Evolutionary conservation across 139 green algal genomes (phyloP).

Genomic region (Chlorella sp.): DNA sequence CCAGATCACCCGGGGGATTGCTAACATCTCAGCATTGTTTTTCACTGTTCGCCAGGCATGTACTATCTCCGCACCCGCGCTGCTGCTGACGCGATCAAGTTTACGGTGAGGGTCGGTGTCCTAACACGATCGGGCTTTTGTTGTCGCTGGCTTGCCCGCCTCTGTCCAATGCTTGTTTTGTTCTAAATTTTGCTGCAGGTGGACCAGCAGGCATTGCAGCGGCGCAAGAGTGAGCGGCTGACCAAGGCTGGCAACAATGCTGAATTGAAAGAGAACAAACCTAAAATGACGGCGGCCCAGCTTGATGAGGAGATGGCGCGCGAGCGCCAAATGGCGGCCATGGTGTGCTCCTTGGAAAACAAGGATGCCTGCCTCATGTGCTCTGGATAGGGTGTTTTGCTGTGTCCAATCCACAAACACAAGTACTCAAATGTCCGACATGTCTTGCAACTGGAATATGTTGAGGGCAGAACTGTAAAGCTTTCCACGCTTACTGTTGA

Average conservation of each 20-base stretch:
- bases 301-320: conserved; percentile 49
- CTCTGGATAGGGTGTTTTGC: conserved; percentile 73
- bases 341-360: conserved; percentile 96
- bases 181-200: too few relatives aligned
- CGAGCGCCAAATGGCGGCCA: conserved; percentile 81
- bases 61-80: conserved; percentile 96
- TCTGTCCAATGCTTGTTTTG: too few relatives aligned
- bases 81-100: conserved; percentile 99
- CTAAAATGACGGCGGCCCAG: conserved; percentile 44
- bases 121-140: too few relatives aligned
- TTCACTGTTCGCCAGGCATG: conserved; percentile 74
- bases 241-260: background rate
- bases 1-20: too few relatives aligned
- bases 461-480: too few relatives aligned
- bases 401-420: background rate
- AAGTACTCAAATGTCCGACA: too few relatives aligned
- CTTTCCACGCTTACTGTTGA: too few relatives aligned
- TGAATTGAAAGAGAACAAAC: conserved; percentile 56
- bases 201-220: conserved; percentile 75
- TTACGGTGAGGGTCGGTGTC: conserved; percentile 65
- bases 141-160: too few relatives aligned
- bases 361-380: conserved; percentile 97
- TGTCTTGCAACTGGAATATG: too few relatives aligned
- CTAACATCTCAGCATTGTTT: background rate
- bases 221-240: conserved; percentile 44